A percentile compares a stretch with the other conserved stretches of the same genome.
Evolutionary conservation across 257 asterid species (phyloP).

Genomic region (Jacaranda mimosifolia): DNA sequence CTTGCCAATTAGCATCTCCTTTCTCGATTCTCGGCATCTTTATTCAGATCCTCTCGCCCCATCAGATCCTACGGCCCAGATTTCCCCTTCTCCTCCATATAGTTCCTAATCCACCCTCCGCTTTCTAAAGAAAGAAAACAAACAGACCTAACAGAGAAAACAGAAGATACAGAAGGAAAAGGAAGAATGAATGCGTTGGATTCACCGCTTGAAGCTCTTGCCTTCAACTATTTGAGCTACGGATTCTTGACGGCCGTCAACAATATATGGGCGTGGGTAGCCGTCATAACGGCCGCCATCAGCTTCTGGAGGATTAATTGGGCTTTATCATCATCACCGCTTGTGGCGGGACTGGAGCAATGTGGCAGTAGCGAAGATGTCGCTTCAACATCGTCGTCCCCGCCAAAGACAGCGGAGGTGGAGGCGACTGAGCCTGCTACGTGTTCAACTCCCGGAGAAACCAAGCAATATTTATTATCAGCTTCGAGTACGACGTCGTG

Average conservation of each 20-base stretch:
- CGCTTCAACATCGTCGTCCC: conserved; percentile 12
- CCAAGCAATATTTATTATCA: not conserved
- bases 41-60: conserved; percentile 40
- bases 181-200: conserved; percentile 45
- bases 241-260: conserved; percentile 53
- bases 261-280: conserved; percentile 67
- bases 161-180: not conserved
- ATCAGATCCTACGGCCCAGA: conserved; percentile 48
- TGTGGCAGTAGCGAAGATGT: conserved; percentile 21
- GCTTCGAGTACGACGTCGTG: conserved; percentile 10
- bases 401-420: not conserved
- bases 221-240: conserved; percentile 50
- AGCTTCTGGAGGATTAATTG: conserved; percentile 64
- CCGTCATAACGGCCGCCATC: conserved; percentile 58
- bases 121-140: not conserved
- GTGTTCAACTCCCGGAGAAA: not conserved
- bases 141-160: not conserved
- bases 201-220: conserved; percentile 62
- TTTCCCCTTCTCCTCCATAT: conserved; percentile 37
- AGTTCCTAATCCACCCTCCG: conserved; percentile 11
- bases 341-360: not conserved
- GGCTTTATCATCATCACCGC: conserved; percentile 25
- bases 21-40: conserved; percentile 68
- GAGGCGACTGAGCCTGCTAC: conserved; percentile 9
- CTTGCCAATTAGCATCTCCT: conserved; percentile 49